Evolutionary conservation across 2,329 filamentous ascomycete genomes (phyloP), one percentile per base, ranked within the genome.

Genomic region (Neocatenulostroma microsporum): DNA sequence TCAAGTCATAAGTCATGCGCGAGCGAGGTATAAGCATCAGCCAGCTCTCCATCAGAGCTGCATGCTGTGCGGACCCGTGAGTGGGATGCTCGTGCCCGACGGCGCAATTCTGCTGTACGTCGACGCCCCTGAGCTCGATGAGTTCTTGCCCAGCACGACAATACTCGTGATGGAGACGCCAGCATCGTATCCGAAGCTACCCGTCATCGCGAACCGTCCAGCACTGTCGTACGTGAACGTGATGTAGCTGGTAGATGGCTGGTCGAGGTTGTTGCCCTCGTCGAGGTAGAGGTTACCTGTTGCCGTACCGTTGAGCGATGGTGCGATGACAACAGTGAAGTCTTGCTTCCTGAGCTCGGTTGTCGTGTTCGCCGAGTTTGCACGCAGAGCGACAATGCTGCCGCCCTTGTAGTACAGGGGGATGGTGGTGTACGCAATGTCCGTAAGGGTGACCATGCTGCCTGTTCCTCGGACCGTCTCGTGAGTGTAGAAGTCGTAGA

Each of bases 231-330:
- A 88, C 7, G 55, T 49, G 48, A 88, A 83, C 10, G 63, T 58
- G 35, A 87, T 67, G 37, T 74, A 63, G 5, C 70, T 75, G n/a
- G 68, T 74, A 1, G 50, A 56, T 3, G 61, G 44, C 25, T 83
- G 82, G 40, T 73, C 63, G 33, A 88, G 49, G 18, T 72, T 78
- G 40, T 78, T 76, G 7, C 85, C 85, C 42, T 93, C 84, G 48
- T 91, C 85, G 4, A 91, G 62, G 56, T 88, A 91, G 39, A 91
- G 64, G 34, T 69, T 66, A 0, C 85, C 85, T 1, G 54, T 58
- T 0, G 85, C 85, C 5, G 63, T 73, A 3, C 80, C 82, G 34
- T 80, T 64, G 1, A 56, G 52, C 5, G 72, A 76, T 0, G 82
- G 70, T 0, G 84, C 80, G 29, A 93, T 70, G 23, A 89, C 52